These are phyloP conservation scores for Camellia sinensis DNA, from an alignment of 148 eudicot genomes.

Conservation along the genomic window DNA sequence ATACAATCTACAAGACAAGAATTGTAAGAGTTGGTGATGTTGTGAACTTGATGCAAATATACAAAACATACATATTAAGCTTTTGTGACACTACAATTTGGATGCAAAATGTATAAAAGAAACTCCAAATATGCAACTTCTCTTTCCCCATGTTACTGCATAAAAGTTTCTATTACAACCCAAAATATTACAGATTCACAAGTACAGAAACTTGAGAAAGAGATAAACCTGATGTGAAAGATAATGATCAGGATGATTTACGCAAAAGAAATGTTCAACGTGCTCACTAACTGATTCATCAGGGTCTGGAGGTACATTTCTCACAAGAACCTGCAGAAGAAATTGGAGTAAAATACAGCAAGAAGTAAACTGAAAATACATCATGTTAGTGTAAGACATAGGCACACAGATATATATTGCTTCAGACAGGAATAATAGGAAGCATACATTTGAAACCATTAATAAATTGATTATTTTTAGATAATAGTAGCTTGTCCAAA, in stretches of 20 bases:
- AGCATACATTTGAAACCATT: neutral
- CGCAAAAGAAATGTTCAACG: constrained; percentile 94
- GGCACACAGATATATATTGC: neutral
- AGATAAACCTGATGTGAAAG: constrained; percentile 79
- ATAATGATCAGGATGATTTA: constrained; percentile 89
- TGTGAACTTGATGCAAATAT: neutral
- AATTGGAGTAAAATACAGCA: neutral
- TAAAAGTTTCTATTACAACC: constrained; percentile 2
- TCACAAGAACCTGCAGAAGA: constrained; percentile 78
- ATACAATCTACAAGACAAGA: constrained; percentile 53
- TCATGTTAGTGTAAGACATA: neutral
- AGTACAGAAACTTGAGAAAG: neutral
- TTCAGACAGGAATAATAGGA: neutral
- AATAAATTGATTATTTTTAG: no score
- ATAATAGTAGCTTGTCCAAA: neutral
- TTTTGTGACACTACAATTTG: neutral
- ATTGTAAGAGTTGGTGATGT: neutral
- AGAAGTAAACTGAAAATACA: neutral
- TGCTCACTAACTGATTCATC: constrained; percentile 95
- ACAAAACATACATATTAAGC: neutral
- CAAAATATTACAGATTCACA: neutral
- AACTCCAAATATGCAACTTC: neutral
- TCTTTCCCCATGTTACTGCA: neutral
- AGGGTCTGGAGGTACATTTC: constrained; percentile 92
- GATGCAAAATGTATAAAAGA: neutral